Evolutionary conservation across 257 asterid genomes (phyloP).

Genomic region (Plantago ovata): DNA sequence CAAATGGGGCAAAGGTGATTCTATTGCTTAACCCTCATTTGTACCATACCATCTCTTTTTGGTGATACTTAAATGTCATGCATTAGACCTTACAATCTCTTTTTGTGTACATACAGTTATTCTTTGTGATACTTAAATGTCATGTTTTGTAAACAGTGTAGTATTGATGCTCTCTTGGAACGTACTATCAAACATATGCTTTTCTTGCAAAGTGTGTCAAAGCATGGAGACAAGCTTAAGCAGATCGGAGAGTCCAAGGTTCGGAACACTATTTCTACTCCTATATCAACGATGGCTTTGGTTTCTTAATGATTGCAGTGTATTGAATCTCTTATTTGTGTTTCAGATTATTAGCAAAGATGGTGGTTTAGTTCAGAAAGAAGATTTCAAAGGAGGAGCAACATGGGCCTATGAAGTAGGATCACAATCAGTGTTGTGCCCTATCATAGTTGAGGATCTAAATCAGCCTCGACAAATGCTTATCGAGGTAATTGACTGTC

Average conservation of each 20-base stretch:
- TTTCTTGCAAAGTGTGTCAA: constrained; percentile 87
- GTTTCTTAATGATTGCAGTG: neutral
- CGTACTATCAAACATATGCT: constrained; percentile 93
- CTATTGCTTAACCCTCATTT: neutral
- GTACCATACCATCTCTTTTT: neutral
- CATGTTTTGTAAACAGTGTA: constrained; percentile 63
- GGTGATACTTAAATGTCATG: neutral
- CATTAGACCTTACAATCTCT: no score
- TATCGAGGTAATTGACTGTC: constrained; percentile 52
- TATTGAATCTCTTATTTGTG: constrained; percentile 1
- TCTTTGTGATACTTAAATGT: constrained; percentile 12
- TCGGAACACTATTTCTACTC: neutral
- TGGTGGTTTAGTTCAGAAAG: constrained; percentile 66
- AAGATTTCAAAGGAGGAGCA: constrained; percentile 82
- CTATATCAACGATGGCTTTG: neutral
- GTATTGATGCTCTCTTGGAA: constrained; percentile 92
- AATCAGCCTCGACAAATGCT: constrained; percentile 92
- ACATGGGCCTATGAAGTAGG: constrained; percentile 98
- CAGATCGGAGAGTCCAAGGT: constrained; percentile 89
- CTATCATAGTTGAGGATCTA: constrained; percentile 88
- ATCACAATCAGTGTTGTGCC: constrained; percentile 77
- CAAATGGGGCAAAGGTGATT: constrained; percentile 85
- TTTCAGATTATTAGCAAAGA: constrained; percentile 66
- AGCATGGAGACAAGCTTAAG: constrained; percentile 88
- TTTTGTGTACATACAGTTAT: no score